Base-by-base conservation (phyloP, 805 yeast species). In the Candida alai region DNA sequence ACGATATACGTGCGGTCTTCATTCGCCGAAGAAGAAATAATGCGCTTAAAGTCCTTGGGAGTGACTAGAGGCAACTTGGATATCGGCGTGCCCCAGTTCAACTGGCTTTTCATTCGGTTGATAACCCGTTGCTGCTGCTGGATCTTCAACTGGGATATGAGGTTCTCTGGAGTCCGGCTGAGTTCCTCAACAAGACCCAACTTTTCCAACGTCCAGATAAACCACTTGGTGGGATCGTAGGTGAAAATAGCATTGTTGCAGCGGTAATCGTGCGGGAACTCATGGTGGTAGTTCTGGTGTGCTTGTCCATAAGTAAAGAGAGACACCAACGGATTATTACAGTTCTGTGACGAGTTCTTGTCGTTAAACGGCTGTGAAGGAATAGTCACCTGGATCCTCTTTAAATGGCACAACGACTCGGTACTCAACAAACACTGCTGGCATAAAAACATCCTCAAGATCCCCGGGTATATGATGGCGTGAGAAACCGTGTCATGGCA, bases 1-100 rank as follows among this genome's bases (percentile, higher is more conserved):
- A 87, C 85, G 19, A 87, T 86, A 43, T 87, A 72, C 19, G 82
- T 79, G 56, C 52, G 66, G 56, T 61, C 75, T 60, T 52, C 48
- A 38, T 58, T 76, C 6, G 56, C 40, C 1, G 65, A 52, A 1
- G 62, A 52, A 7, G 49, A 42, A 10, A 70, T 59, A 11, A 74
- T 50, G 32, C 54, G 48, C 29, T 62, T 58, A 40, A 74, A 73
- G 33, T 72, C 74, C 28, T 51, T 56, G 2, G 77, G 70, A 1
- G 74, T 52, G 33, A 73, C 65, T 31, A 80, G 73, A 0, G 97
- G 97, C 11, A 89, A 67, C 55, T 80, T 81, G 44, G 88, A 90
- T 35, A 90, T 81, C 3, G 96, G 95, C 2, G 89, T 84, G 14
- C 97, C 97, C 97, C 97, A 89, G 62, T 85, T 84, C 40, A 89